Conservation (phyloP, 2,329 filamentous ascomycete species). For the Gnomoniopsis smithogilvyi region DNA sequence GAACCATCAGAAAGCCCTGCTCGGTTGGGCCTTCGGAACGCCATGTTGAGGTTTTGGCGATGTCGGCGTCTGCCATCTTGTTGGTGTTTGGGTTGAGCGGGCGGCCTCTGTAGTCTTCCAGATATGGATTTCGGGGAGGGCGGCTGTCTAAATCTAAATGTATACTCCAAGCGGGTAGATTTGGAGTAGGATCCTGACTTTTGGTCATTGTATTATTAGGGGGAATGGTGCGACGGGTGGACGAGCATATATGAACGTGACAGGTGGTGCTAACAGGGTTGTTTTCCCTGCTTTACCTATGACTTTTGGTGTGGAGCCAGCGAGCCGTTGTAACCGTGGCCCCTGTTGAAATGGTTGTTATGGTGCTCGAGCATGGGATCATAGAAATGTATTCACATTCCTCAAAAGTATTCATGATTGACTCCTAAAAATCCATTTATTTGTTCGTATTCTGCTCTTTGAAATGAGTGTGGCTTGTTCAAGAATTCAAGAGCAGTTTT, state of each 20-base stretch:
- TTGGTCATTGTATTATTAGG: neutral
- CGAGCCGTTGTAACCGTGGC: no score
- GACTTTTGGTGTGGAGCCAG: neutral
- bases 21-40: slow-evolving; percentile 27
- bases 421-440: no score
- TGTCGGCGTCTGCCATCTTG: neutral
- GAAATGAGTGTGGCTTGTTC: no score
- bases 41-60: slow-evolving; percentile 22
- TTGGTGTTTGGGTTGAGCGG: neutral
- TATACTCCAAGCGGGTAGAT: neutral
- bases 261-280: neutral
- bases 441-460: no score
- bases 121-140: neutral
- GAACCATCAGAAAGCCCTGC: slow-evolving; percentile 23
- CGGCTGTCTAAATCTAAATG: neutral
- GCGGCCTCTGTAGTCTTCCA: neutral
- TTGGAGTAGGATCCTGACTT: neutral
- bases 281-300: neutral
- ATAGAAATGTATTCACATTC: no score
- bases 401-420: no score
- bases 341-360: no score
- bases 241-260: neutral
- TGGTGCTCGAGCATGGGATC: no score
- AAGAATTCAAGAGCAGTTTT: no score
- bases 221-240: neutral